Evolutionary conservation across 148 eudicot genomes (phyloP).

Genomic region (Rhododendron simsii): DNA sequence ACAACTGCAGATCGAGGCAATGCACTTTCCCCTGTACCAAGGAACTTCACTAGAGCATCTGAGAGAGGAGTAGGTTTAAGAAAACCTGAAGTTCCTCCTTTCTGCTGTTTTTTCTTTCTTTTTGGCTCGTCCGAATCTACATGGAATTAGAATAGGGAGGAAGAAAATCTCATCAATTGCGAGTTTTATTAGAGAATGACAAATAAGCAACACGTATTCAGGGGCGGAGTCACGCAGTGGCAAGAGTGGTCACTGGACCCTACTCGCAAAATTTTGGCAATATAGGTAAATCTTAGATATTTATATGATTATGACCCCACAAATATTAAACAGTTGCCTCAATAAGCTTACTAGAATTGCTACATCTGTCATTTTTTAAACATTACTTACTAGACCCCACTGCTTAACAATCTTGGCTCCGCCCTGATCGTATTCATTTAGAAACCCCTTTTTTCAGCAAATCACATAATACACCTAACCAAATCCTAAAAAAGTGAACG

Average conservation of each 20-base stretch:
- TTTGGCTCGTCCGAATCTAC: constrained; percentile 52
- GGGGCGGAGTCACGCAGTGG: not conserved
- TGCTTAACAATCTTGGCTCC: not conserved
- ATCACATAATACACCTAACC: not conserved
- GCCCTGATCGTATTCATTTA: not conserved
- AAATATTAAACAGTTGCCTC: not conserved
- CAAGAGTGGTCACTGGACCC: not conserved
- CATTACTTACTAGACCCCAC: not conserved
- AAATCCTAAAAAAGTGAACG: not conserved
- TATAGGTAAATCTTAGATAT: no score
- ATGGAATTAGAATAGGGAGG: not conserved
- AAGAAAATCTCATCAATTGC: not conserved
- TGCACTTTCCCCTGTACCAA: constrained; percentile 83
- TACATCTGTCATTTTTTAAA: not conserved
- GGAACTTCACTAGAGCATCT: constrained; percentile 64
- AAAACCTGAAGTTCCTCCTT: constrained; percentile 55
- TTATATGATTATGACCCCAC: not conserved
- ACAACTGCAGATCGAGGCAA: constrained; percentile 68
- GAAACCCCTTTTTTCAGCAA: not conserved
- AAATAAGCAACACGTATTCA: not conserved
- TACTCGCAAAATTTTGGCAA: not conserved
- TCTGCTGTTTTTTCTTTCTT: constrained; percentile 50
- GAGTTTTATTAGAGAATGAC: not conserved
- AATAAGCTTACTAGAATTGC: not conserved
- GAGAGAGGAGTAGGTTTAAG: constrained; percentile 75